Evolutionary conservation across 2,329 filamentous ascomycete genomes (phyloP).

Genomic region (Aspergillus bombycis): DNA sequence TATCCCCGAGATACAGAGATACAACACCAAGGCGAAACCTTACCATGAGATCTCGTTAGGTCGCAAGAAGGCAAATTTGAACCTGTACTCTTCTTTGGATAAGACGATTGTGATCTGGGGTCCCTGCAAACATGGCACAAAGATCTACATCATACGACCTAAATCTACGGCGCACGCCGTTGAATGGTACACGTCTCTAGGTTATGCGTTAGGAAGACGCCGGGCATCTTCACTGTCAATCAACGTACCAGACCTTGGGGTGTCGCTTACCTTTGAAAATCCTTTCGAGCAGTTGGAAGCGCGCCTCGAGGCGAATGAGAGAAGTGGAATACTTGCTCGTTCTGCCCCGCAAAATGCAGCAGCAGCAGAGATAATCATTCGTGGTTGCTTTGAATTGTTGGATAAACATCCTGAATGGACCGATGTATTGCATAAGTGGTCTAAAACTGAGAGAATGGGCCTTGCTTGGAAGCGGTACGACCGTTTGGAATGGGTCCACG

Average conservation of each 20-base stretch:
- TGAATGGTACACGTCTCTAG: conserved; percentile 70
- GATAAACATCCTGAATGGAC: conserved; percentile 60
- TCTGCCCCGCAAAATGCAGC: conserved; percentile 54
- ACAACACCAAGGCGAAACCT: conserved; percentile 57
- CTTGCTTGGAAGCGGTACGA: conserved; percentile 72
- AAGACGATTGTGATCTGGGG: conserved; percentile 69
- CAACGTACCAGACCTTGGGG: conserved; percentile 64
- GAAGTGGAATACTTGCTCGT: conserved; percentile 45
- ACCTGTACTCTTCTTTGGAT: conserved; percentile 67
- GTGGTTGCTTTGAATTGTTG: conserved; percentile 62
- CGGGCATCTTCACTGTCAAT: conserved; percentile 61
- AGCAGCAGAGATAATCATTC: conserved; percentile 60
- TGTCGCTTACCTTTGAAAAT: conserved; percentile 61
- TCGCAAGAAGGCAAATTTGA: conserved; percentile 58
- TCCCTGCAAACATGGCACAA: conserved; percentile 56
- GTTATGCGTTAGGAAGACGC: conserved; percentile 61
- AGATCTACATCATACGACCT: conserved; percentile 65
- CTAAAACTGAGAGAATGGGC: conserved; percentile 61
- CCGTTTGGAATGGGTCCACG: conserved; percentile 69
- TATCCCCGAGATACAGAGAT: conserved; percentile 62
- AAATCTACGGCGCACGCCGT: conserved; percentile 64
- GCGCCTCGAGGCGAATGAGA: conserved; percentile 41
- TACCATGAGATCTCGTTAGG: conserved; percentile 62
- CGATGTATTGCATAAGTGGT: conserved; percentile 63
- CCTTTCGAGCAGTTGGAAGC: conserved; percentile 58